Conservation (phyloP, 2,329 filamentous ascomycete species). For the Talaromyces pinophilus region DNA sequence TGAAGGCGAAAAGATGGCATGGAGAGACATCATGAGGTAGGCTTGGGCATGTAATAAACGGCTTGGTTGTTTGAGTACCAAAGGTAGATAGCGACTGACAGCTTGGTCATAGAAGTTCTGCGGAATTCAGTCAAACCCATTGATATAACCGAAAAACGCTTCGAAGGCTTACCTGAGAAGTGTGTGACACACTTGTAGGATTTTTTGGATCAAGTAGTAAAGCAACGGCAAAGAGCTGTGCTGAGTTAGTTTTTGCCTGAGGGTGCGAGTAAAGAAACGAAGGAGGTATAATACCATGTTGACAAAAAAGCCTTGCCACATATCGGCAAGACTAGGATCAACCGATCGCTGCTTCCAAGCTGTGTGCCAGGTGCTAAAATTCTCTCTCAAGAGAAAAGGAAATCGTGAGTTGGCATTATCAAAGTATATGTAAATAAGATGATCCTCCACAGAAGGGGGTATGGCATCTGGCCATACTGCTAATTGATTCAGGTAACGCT, state of each 20-base stretch:
- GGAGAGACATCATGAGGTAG: conserved; percentile 10
- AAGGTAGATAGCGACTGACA: not conserved
- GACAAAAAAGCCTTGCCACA: conserved; percentile 13
- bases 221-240: not conserved
- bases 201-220: conserved; percentile 9
- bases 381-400: not conserved
- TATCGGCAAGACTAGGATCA: not conserved
- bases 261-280: too few relatives aligned
- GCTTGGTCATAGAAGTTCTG: conserved; percentile 11
- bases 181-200: conserved; percentile 11
- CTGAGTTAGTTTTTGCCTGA: not conserved
- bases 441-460: not conserved
- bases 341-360: not conserved
- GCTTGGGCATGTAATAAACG: conserved; percentile 7
- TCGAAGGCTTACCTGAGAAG: conserved; percentile 1
- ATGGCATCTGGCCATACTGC: not conserved
- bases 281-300: not conserved
- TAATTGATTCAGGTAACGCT: not conserved
- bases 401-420: not conserved
- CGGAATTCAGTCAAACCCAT: not conserved
- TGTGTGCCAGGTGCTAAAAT: not conserved
- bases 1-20: conserved; percentile 3
- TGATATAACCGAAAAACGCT: not conserved
- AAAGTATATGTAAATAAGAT: not conserved
- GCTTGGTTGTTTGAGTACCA: not conserved